A percentile compares a stretch with the other conserved stretches of the same genome.
Evolutionary conservation across 1,284 basidiomycete species (phyloP).

Genomic region (Ustilago nuda): DNA sequence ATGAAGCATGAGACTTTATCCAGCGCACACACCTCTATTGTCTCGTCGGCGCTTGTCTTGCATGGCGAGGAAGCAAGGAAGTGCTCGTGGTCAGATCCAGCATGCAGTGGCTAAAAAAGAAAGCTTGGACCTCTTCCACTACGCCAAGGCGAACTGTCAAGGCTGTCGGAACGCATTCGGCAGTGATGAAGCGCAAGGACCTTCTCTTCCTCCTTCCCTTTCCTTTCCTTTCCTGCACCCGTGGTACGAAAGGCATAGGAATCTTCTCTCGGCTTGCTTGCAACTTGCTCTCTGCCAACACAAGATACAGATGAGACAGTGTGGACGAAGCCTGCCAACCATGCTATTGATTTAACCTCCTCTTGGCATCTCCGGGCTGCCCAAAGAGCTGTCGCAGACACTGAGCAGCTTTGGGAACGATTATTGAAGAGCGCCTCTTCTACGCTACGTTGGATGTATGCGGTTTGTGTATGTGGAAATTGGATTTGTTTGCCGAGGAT

Average conservation of each 20-base stretch:
- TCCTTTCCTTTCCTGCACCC: neutral
- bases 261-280: too few relatives aligned
- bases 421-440: neutral
- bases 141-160: slow-evolving; percentile 5
- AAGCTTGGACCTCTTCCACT: slow-evolving; percentile 13
- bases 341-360: too few relatives aligned
- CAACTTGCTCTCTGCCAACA: too few relatives aligned
- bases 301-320: too few relatives aligned
- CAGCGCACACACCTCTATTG: neutral
- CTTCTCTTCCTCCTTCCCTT: neutral
- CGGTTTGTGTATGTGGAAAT: neutral
- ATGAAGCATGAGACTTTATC: neutral
- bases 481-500: too few relatives aligned
- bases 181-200: neutral
- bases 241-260: neutral
- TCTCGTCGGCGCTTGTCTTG: too few relatives aligned
- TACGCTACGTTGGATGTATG: neutral
- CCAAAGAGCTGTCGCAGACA: neutral
- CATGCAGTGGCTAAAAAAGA: neutral
- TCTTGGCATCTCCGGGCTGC: too few relatives aligned
- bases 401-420: neutral
- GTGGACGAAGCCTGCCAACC: too few relatives aligned
- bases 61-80: too few relatives aligned
- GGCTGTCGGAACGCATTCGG: slow-evolving; percentile 1
- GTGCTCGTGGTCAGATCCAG: neutral